Evolutionary conservation across 345 rosid species (phyloP).

Genomic region (Cardiospermum halicacabum): DNA sequence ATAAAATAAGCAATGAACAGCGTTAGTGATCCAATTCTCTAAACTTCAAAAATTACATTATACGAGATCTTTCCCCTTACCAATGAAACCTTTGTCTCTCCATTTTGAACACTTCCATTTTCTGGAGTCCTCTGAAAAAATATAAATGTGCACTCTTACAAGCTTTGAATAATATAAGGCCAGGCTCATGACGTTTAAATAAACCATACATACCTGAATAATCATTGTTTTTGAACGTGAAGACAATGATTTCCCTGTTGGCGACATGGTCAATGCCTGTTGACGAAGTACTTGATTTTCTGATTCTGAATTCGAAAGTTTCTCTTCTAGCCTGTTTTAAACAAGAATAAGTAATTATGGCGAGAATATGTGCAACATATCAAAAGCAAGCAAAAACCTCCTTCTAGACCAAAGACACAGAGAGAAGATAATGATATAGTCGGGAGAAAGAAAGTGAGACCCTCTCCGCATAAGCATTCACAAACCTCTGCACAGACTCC

Average conservation of each 20-base stretch:
- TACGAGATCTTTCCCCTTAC: constrained; percentile 36
- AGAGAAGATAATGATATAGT: too few species aligned
- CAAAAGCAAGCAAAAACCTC: background rate
- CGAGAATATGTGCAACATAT: constrained; percentile 6
- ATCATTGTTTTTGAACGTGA: constrained; percentile 58
- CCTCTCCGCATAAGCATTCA: constrained; percentile 18
- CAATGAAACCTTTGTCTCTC: constrained; percentile 54
- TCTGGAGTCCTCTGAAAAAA: constrained; percentile 84
- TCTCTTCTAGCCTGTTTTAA: constrained; percentile 86
- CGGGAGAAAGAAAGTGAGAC: background rate
- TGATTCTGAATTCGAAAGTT: constrained; percentile 91
- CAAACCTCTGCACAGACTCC: constrained; percentile 93
- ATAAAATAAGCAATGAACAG: constrained; percentile 13
- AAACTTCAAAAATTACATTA: background rate
- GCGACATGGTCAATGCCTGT: constrained; percentile 91
- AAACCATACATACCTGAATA: constrained; percentile 53
- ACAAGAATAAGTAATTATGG: constrained; percentile 20
- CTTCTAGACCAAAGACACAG: background rate
- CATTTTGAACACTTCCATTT: constrained; percentile 63
- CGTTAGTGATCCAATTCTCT: constrained; percentile 7
- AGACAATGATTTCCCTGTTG: constrained; percentile 78
- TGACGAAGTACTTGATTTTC: constrained; percentile 98
- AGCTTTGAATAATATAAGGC: constrained; percentile 16
- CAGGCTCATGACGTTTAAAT: constrained; percentile 3
- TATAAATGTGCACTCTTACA: constrained; percentile 16